Base-by-base conservation (phyloP, 352 stramenopile species). In the Phytophthora pinifolia region DNA sequence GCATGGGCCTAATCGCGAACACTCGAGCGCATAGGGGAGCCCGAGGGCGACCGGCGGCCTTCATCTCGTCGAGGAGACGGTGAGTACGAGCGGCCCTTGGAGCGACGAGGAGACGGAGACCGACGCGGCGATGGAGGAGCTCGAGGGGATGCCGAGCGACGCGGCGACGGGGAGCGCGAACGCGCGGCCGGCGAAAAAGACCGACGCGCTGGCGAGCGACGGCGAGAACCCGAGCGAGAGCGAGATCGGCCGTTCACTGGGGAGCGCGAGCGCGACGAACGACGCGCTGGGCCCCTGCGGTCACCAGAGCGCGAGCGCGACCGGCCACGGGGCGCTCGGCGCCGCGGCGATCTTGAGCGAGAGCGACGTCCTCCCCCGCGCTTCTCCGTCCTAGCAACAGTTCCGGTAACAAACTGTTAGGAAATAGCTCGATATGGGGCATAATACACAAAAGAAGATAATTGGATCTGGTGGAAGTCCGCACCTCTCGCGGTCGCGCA, bases 401-500 rank as follows among this genome's bases (percentile, higher is more conserved):
- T 29, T 10, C 15, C 13, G 55, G 31, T 6, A 45, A 1, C 12
- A 18, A 15, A 30, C 13, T 29, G 6, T 43, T 12, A 29, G 25
- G 25, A 29, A 29, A 29, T 8, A 1, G 6, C 25, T 8, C 25
- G 0, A 8, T 9, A 29, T 29, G 25, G 25, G 4, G 4, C 25
- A 13, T 2, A 32, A 36, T 4, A 38, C 3, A 56, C 27, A 54
- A 57, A 20, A 31, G 25, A 48, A 18, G 31, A 61, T 46, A 18
- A 39, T 39, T n/a, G 53, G 25, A 20, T 50, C n/a, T 9, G 41
- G n/a, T 14, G 14, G 22, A 20, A 30, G 15, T 32, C 6, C 41
- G 41, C 33, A 89, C 82, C 62, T 73, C 52, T 93, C 87, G 46
- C 90, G 77, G n/a, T 86, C 83, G 51, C 89, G 83, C 94, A 98